Evolutionary conservation across 495 filamentous ascomycete genomes (phyloP), one percentile per base, ranked within the genome.

Genomic region (Chaetomium fimeti): DNA sequence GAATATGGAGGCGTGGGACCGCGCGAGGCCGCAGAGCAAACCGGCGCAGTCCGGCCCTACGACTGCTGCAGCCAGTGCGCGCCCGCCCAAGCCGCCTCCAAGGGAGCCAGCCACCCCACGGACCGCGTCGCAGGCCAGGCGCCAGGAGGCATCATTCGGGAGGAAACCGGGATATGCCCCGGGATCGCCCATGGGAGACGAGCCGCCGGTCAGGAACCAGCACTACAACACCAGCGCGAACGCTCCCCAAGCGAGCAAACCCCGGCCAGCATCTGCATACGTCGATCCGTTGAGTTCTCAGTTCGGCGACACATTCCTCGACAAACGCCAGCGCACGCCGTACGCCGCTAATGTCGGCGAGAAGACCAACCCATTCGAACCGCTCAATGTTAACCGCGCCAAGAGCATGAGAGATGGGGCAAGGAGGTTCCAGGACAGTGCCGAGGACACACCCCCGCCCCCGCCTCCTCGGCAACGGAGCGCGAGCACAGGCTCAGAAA

Each of bases 321-420:
- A 84, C 61, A 76, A 73, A 22, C 82, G 90, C 12, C 75, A 82
- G 27, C 86, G 90, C 61, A 89, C 87, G 9, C 85, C 87, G 0
- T 94, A 96, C 70, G 82, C 85, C 42, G 84, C 81, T 3, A 75
- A 83, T 32, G 84, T 85, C 57, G 90, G 90, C 18, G 91, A 94
- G 70, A 89, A 83, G 78, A 88, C 85, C 0, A 81, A 82, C 52
- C 75, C 80, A 0, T 82, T 82, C 49, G 82, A 82, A 51, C 75
- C 71, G 13, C 70, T 66, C 59, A 72, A 65, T 51, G 49, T 80
- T 18, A 72, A 71, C 62, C 71, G 78, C 16, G 75, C 77, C 13
- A 81, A 75, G 68, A 79, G 75, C 66, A 76, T 68, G 55, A 70
- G 70, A 20, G 73, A 74, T 16, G 59, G 60, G 45, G 64, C 58